Conservation (phyloP, 345 rosid genomes). For the Salix exigua region DNA sequence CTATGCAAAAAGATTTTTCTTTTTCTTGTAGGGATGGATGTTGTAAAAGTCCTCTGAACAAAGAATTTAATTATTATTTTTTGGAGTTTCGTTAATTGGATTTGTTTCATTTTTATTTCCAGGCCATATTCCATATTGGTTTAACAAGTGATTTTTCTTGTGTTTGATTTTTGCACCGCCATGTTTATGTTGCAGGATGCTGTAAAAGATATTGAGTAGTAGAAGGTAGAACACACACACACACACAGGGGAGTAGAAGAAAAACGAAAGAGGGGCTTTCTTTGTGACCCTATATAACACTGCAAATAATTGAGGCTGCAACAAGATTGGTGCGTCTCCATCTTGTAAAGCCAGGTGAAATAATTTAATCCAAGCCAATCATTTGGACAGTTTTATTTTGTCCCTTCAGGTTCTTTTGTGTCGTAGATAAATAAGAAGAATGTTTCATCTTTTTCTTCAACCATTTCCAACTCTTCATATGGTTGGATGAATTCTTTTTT, state of each 20-base stretch:
- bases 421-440: background rate
- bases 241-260: background rate
- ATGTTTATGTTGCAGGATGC: constrained; percentile 53
- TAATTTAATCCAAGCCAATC: background rate
- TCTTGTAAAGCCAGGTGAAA: constrained; percentile 14
- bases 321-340: background rate
- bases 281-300: background rate
- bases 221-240: constrained; percentile 7
- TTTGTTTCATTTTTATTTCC: background rate
- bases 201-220: constrained; percentile 60
- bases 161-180: background rate
- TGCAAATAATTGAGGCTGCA: constrained; percentile 1
- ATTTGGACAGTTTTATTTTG: background rate
- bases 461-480: no score
- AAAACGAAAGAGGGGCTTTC: background rate
- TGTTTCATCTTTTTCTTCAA: background rate
- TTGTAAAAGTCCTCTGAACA: background rate
- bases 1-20: background rate
- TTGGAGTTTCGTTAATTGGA: background rate
- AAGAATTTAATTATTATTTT: background rate
- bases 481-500: background rate
- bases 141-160: background rate
- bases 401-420: background rate
- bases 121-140: background rate
- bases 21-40: background rate